Conservation (phyloP, 2,329 filamentous ascomycete species). For the Hymenoscyphus scutula region DNA sequence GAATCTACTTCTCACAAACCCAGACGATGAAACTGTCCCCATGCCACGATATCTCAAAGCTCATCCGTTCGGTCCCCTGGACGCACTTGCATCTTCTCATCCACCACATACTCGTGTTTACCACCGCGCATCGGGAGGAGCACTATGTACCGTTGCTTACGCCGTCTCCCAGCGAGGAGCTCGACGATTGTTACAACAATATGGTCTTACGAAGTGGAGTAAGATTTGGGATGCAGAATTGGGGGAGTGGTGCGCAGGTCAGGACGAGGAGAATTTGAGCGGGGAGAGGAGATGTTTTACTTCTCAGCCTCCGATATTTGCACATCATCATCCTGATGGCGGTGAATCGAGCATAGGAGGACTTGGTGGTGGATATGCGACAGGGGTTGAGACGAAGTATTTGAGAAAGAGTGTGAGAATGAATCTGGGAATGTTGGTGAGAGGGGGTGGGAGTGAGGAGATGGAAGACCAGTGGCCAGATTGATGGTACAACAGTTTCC, state of each 20-base stretch:
- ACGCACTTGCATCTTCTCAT: constrained; percentile 17
- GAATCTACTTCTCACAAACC: constrained; percentile 19
- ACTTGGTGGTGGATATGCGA: constrained; percentile 22
- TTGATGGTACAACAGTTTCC: constrained; percentile 1
- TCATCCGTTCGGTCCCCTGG: constrained; percentile 24
- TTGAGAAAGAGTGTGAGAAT: constrained; percentile 23
- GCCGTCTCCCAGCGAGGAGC: constrained; percentile 23
- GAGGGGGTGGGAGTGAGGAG: constrained; percentile 13
- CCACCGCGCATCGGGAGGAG: constrained; percentile 20
- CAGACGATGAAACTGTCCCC: constrained; percentile 18
- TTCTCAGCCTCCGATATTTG: constrained; percentile 22
- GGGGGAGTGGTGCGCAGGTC: constrained; percentile 24
- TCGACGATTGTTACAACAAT: constrained; percentile 19
- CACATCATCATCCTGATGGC: constrained; percentile 24
- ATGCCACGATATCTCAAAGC: constrained; percentile 21
- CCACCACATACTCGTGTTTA: constrained; percentile 21
- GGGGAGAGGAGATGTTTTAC: constrained; percentile 21
- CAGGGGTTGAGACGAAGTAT: constrained; percentile 24
- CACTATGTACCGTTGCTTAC: constrained; percentile 24
- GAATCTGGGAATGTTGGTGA: constrained; percentile 21
- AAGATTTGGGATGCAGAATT: constrained; percentile 22
- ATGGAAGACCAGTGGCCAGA: constrained; percentile 25
- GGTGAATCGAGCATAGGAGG: constrained; percentile 25
- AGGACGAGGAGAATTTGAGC: neutral
- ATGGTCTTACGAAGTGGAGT: constrained; percentile 21